Conservation (phyloP, 75 land plant species). For the Pinus taeda region DNA sequence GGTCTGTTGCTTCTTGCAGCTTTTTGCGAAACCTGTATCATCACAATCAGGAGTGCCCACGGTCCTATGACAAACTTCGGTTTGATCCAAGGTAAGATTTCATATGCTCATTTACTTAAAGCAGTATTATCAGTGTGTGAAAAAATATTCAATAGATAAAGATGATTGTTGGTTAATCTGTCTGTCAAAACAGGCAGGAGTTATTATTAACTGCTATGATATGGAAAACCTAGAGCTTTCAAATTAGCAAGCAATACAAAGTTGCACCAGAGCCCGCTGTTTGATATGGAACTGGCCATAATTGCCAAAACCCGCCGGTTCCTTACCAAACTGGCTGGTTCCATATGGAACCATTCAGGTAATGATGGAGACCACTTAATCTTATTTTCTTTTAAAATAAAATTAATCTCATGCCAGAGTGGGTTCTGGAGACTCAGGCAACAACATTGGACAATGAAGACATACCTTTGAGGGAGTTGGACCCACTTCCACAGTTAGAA, state of each 20-base stretch:
- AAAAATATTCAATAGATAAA: not conserved
- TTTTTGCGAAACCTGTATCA: constrained; percentile 69
- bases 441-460: too few species aligned
- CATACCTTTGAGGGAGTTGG: too few species aligned
- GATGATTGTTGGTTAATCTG: not conserved
- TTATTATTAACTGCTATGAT: not conserved
- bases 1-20: constrained; percentile 33
- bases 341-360: too few species aligned
- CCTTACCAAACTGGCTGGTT: too few species aligned
- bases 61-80: constrained; percentile 90
- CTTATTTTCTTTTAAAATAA: too few species aligned
- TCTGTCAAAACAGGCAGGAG: not conserved
- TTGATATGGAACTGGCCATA: too few species aligned
- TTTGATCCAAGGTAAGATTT: constrained; percentile 75
- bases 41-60: constrained; percentile 60
- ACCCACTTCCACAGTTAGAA: too few species aligned
- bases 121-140: not conserved
- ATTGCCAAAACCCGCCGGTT: too few species aligned
- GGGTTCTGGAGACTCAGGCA: too few species aligned
- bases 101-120: not conserved
- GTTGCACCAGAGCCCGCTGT: too few species aligned
- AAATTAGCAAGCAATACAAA: not conserved
- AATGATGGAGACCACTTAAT: too few species aligned
- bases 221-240: not conserved
- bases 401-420: too few species aligned